Evolutionary conservation across 2,329 filamentous ascomycete genomes (phyloP), one percentile per base, ranked within the genome.

Genomic region (Anisogramma anomala): DNA sequence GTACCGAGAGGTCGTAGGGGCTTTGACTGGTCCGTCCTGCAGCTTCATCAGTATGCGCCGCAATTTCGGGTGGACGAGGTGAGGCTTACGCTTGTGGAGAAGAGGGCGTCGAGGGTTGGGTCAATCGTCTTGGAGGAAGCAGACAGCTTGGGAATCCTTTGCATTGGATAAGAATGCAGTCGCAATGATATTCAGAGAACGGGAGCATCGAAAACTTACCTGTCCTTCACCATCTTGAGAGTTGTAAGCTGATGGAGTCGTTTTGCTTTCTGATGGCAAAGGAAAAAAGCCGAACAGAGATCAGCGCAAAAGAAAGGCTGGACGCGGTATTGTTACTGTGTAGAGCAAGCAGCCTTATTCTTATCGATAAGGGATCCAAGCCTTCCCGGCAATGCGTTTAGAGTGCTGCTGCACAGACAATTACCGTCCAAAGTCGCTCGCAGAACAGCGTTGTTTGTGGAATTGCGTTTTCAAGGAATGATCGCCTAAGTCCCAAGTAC

Each of bases 91-190:
- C 82, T 86, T 43, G 71, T 67, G 43, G 79, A 71, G 62, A 87
- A 87, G 28, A 87, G 69, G 47, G 79, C 77, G 53, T 79, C 70
- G 50, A 87, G 66, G 42, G 69, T 64, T 57, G 82, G 79, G 65
- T 87, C 82, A 46, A 86, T 67, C 45, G 69, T 67, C 58, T 73
- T 73, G 42, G 65, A 61, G 26, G 68, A 61, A 47, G 65, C 66
- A 38, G 58, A 50, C 46, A 75, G 52, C 42, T 53, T 51, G 33
- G 56, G 52, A 55, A 60, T 61, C 49, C 65, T 69, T 48, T 17
- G n/a, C 37, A 43, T 27, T 33, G 25, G 27, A 23, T 47, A 38
- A 48, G 43, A 20, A 20, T 33, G 11, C 19, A 3, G 2, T 26
- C 17, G 11, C 3, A 15, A 2, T 11, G 3, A 14, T 19, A 1